Percentiles rank a stretch among this genome's conserved stretches.
Conservation (phyloP, 148 eudicot species). For the Spergularia bocconei region DNA sequence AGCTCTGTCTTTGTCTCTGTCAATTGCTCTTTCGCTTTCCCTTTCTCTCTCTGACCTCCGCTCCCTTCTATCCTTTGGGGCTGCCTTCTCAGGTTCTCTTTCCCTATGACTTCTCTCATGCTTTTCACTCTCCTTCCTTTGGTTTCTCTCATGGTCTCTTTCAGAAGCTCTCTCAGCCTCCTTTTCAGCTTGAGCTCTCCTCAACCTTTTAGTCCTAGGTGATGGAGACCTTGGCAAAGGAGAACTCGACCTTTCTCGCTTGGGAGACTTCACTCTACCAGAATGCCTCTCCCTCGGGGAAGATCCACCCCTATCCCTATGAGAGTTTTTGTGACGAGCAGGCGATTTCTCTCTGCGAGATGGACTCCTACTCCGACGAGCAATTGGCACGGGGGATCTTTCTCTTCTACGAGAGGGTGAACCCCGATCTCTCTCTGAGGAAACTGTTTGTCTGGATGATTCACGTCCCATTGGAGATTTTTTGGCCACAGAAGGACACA, state of each 20-base stretch:
- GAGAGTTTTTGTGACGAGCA: constrained; percentile 57
- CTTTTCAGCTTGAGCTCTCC: constrained; percentile 58
- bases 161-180: constrained; percentile 44
- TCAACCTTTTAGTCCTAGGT: constrained; percentile 69
- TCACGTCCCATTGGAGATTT: constrained; percentile 53
- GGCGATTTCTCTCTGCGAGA: constrained; percentile 70
- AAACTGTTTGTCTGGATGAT: constrained; percentile 43
- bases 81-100: constrained; percentile 32
- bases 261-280: constrained; percentile 41
- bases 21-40: constrained; percentile 32
- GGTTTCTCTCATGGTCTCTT: constrained; percentile 42
- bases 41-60: constrained; percentile 26
- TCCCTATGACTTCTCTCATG: constrained; percentile 43
- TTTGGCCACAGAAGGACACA: constrained; percentile 34
- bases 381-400: constrained; percentile 48
- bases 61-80: constrained; percentile 12
- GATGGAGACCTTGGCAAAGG: constrained; percentile 63
- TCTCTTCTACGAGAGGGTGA: constrained; percentile 62
- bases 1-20: constrained; percentile 34
- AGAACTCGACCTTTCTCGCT: constrained; percentile 34
- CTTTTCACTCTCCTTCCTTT: constrained; percentile 41
- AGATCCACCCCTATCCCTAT: constrained; percentile 35
- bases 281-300: constrained; percentile 51
- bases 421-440: constrained; percentile 48
- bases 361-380: constrained; percentile 61